Conservation (phyloP, 2,329 filamentous ascomycete genomes). For the Xylaria polymorpha region DNA sequence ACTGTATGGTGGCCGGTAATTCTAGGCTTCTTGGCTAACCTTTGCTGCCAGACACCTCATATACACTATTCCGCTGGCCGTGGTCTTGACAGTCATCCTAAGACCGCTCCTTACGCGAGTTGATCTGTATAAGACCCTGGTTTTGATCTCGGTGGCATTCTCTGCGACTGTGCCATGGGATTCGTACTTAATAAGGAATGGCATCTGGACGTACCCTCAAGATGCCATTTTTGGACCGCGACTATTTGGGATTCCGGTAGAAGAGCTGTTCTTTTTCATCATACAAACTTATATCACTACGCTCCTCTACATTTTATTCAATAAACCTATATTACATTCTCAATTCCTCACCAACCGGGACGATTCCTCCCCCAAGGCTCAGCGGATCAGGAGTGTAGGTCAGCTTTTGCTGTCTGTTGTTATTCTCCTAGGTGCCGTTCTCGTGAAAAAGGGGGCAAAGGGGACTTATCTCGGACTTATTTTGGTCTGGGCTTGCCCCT, state of each 20-base stretch:
- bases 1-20: background rate
- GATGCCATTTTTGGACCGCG: constrained; percentile 72
- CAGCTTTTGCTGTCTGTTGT: constrained; percentile 60
- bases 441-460: constrained; percentile 58
- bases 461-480: constrained; percentile 78
- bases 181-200: constrained; percentile 75
- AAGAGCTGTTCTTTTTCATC: constrained; percentile 82
- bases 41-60: constrained; percentile 66
- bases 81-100: constrained; percentile 68
- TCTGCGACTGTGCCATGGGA: constrained; percentile 79
- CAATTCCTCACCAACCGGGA: constrained; percentile 54
- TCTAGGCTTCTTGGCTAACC: constrained; percentile 9
- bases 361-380: constrained; percentile 44
- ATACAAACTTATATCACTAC: constrained; percentile 81
- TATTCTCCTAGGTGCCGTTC: constrained; percentile 58
- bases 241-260: constrained; percentile 72
- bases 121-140: constrained; percentile 71
- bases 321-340: constrained; percentile 69
- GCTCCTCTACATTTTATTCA: constrained; percentile 74
- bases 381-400: constrained; percentile 56
- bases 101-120: constrained; percentile 70
- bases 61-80: constrained; percentile 74
- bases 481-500: constrained; percentile 74
- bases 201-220: constrained; percentile 77
- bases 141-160: constrained; percentile 72